Evolutionary conservation across 352 stramenopile species (phyloP).

Genomic region (Globisporangium spinosum): DNA sequence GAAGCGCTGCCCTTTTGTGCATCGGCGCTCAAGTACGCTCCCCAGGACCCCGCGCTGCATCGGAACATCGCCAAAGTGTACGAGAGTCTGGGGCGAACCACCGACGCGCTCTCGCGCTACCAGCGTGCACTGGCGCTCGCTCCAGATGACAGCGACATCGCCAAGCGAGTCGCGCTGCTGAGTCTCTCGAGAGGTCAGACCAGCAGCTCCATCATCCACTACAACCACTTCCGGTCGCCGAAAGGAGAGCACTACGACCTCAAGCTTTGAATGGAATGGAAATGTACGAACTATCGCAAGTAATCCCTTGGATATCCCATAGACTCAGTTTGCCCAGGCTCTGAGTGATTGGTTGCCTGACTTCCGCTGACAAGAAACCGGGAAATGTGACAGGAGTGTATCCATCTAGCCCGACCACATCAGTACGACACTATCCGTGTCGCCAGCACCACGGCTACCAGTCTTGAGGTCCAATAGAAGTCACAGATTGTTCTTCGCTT

Average conservation of each 20-base stretch:
- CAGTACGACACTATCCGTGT: neutral
- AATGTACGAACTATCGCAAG: too few relatives aligned
- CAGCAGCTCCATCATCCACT: slow-evolving; percentile 31
- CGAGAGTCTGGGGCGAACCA: slow-evolving; percentile 44
- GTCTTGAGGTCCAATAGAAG: neutral
- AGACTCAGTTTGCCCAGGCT: too few relatives aligned
- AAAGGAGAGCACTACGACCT: slow-evolving; percentile 56
- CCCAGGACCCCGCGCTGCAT: slow-evolving; percentile 42
- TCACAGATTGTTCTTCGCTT: neutral
- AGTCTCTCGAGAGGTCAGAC: slow-evolving; percentile 33
- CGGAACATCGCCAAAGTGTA: slow-evolving; percentile 57
- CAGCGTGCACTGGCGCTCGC: slow-evolving; percentile 31
- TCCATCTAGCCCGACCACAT: neutral
- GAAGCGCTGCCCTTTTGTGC: slow-evolving; percentile 40
- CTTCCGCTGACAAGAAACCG: neutral
- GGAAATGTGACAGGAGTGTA: neutral
- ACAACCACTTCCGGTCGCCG: slow-evolving; percentile 39
- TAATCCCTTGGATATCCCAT: too few relatives aligned
- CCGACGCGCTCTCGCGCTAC: slow-evolving; percentile 47
- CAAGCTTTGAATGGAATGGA: slow-evolving; percentile 28
- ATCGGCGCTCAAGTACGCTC: slow-evolving; percentile 36
- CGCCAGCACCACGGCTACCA: neutral
- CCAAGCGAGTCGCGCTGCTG: slow-evolving; percentile 42
- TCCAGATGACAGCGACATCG: slow-evolving; percentile 35
- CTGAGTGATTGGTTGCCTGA: neutral